phyloP scores from a whole-genome alignment of 192 early-diverging fungal genomes.

The Chytriomyces sp. region DNA sequence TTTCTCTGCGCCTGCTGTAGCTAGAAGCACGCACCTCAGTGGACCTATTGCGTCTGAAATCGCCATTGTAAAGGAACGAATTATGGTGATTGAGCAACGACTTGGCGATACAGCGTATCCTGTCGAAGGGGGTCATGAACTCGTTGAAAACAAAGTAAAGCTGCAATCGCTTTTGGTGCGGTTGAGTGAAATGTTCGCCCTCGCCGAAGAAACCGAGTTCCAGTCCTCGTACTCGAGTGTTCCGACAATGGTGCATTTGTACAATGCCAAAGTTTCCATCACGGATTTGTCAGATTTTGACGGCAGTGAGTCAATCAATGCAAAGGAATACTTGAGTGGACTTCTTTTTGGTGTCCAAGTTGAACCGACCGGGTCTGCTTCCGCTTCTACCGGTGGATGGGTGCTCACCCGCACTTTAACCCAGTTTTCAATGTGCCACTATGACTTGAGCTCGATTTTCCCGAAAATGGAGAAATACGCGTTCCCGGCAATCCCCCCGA shows the following conservation, averaged over 20 bases:
- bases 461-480: conserved; percentile 22
- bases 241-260: conserved; percentile 6
- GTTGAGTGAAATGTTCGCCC: conserved; percentile 33
- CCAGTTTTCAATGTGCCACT: conserved; percentile 29
- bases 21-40: neutral
- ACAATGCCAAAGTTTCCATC: conserved; percentile 17
- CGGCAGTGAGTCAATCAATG: neutral
- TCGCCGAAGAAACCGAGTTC: conserved; percentile 27
- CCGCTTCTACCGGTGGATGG: conserved; percentile 23
- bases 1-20: too few species aligned
- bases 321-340: neutral
- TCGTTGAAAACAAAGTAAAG: conserved; percentile 42
- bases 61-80: conserved; percentile 19
- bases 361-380: neutral
- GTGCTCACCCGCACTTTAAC: conserved; percentile 37
- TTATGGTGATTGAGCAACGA: conserved; percentile 11
- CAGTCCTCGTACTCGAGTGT: neutral
- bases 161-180: conserved; percentile 40
- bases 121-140: conserved; percentile 20
- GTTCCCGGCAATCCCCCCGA: neutral
- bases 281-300: conserved; percentile 25
- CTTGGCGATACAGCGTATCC: conserved; percentile 7
- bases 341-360: conserved; percentile 15
- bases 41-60: neutral
- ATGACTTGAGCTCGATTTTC: conserved; percentile 11